These are phyloP conservation scores for Phytophthora megakarya DNA, from an alignment of 352 stramenopile species.

Conservation along the genomic window DNA sequence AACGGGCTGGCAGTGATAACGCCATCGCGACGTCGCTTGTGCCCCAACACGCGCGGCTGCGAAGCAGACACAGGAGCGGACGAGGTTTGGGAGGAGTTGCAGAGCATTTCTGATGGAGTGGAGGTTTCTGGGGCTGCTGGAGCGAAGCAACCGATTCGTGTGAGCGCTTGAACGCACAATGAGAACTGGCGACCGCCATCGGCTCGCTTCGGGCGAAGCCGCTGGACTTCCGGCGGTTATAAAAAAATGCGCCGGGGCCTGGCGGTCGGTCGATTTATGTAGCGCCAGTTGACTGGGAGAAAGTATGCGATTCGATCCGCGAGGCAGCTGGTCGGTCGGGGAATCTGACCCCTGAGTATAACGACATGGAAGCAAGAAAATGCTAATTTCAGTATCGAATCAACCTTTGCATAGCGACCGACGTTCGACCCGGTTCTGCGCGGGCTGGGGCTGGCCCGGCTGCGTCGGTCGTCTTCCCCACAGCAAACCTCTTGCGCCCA, in stretches of 20 bases:
- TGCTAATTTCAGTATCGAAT: background rate
- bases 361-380: background rate
- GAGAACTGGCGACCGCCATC: conserved; percentile 31
- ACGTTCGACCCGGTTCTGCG: background rate
- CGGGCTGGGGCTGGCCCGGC: background rate
- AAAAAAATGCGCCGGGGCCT: conserved; percentile 37
- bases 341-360: conserved; percentile 23
- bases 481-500: conserved; percentile 20
- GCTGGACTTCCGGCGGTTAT: conserved; percentile 31
- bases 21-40: conserved; percentile 38
- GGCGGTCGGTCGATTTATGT: conserved; percentile 39
- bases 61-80: background rate
- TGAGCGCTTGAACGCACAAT: conserved; percentile 24
- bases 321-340: conserved; percentile 33
- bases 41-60: conserved; percentile 12
- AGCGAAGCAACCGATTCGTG: background rate
- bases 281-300: background rate
- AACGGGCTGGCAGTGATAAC: background rate
- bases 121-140: background rate
- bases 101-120: conserved; percentile 13
- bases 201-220: conserved; percentile 21
- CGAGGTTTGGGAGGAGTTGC: background rate
- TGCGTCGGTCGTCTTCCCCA: conserved; percentile 26
- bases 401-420: conserved; percentile 25
- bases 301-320: conserved; percentile 30